These are phyloP conservation scores for Trichomonascus vanleenenianus DNA, from an alignment of 805 yeast species.

Conservation along the genomic window DNA sequence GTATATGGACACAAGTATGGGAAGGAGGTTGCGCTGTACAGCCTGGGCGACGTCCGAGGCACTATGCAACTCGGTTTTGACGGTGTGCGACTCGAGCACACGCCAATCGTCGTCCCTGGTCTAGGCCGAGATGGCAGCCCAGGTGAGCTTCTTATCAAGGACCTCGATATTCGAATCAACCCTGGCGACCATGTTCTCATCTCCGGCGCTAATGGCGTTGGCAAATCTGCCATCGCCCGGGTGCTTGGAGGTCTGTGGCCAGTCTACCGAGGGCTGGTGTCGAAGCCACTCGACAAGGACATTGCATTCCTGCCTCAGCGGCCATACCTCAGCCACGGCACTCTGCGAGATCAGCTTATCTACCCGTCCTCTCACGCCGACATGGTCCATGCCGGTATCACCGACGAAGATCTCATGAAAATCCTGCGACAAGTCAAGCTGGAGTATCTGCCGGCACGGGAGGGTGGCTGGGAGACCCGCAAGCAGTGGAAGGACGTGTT, in stretches of 20 bases:
- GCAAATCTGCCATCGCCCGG: constrained; percentile 80
- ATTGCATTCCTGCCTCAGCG: constrained; percentile 78
- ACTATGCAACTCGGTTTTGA: constrained; percentile 69
- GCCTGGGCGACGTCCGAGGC: constrained; percentile 55
- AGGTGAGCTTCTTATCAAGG: constrained; percentile 54
- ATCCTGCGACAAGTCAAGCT: constrained; percentile 70
- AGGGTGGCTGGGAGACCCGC: constrained; percentile 38
- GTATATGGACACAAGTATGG: too few relatives aligned
- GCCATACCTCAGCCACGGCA: constrained; percentile 72
- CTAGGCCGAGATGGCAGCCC: constrained; percentile 25
- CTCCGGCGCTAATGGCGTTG: constrained; percentile 82
- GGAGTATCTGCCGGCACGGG: constrained; percentile 69
- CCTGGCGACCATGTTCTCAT: constrained; percentile 66
- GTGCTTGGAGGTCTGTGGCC: constrained; percentile 91
- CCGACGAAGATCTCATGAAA: constrained; percentile 60
- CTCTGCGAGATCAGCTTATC: constrained; percentile 83
- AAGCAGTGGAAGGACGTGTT: constrained; percentile 85
- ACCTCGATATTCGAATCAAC: constrained; percentile 53
- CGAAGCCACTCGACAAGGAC: constrained; percentile 61
- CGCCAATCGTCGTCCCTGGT: constrained; percentile 72
- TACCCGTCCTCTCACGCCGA: constrained; percentile 77
- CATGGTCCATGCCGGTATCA: constrained; percentile 62
- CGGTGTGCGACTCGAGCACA: constrained; percentile 76
- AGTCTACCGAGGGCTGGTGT: constrained; percentile 68
- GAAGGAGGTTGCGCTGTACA: constrained; percentile 11